Evolutionary conservation across 805 yeast genomes (phyloP).

Genomic region (Candida rishiriensis): DNA sequence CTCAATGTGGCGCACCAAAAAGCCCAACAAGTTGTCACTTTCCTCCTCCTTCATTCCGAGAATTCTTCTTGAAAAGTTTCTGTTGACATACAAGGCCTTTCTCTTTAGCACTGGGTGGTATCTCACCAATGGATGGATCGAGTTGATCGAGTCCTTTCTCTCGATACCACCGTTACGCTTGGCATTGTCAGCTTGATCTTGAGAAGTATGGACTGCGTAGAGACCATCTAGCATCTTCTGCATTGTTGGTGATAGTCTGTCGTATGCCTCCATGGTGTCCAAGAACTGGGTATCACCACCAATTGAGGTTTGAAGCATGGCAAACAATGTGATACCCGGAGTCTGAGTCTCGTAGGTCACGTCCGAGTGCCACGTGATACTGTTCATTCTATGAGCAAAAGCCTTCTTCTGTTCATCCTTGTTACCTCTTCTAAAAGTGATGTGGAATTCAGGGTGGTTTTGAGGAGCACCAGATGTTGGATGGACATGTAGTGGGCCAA

Average conservation of each 20-base stretch:
- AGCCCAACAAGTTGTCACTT: conserved; percentile 53
- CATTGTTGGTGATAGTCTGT: conserved; percentile 63
- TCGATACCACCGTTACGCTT: conserved; percentile 54
- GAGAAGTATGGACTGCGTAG: conserved; percentile 66
- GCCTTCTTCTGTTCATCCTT: conserved; percentile 34
- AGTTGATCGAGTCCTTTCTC: conserved; percentile 58
- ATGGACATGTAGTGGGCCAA: conserved; percentile 69
- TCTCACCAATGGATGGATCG: conserved; percentile 67
- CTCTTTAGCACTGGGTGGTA: conserved; percentile 67
- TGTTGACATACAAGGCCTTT: conserved; percentile 54
- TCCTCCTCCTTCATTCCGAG: conserved; percentile 73
- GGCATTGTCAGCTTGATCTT: conserved; percentile 62
- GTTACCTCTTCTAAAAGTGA: conserved; percentile 50
- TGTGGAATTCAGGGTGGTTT: conserved; percentile 54
- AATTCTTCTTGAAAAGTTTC: conserved; percentile 60
- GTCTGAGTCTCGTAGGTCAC: conserved; percentile 71
- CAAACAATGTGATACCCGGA: conserved; percentile 65
- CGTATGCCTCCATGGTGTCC: conserved; percentile 67
- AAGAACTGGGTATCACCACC: conserved; percentile 83
- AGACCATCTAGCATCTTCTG: conserved; percentile 54
- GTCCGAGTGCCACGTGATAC: conserved; percentile 65
- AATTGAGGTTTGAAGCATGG: conserved; percentile 46
- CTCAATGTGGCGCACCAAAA: conserved; percentile 49
- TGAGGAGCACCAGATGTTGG: conserved; percentile 71
- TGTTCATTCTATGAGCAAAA: conserved; percentile 33